Percentiles rank a stretch among this genome's conserved stretches.
Conservation (phyloP, 371 early-diverging fungal genomes). For the Phascolomyces articulosus region DNA sequence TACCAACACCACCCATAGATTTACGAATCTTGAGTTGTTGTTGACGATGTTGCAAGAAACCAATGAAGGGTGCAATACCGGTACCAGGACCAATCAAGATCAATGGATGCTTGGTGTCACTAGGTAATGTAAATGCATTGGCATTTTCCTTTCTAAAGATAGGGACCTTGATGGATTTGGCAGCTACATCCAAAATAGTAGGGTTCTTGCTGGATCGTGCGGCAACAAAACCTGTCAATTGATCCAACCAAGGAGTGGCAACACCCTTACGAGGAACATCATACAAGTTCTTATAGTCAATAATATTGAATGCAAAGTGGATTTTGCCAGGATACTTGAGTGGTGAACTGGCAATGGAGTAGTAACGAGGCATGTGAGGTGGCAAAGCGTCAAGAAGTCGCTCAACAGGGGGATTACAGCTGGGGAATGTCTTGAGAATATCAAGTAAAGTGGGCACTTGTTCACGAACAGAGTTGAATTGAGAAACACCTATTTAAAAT, state of each 20-base stretch:
- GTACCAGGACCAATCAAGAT: slow-evolving; percentile 89
- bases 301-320: slow-evolving; percentile 86
- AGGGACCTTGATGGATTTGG: slow-evolving; percentile 33
- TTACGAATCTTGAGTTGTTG: slow-evolving; percentile 42
- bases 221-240: slow-evolving; percentile 47
- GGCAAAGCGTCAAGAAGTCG: slow-evolving; percentile 80
- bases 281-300: slow-evolving; percentile 62
- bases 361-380: slow-evolving; percentile 84
- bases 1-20: slow-evolving; percentile 44
- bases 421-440: slow-evolving; percentile 77
- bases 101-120: slow-evolving; percentile 55
- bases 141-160: slow-evolving; percentile 62
- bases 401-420: slow-evolving; percentile 60
- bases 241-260: slow-evolving; percentile 83
- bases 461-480: slow-evolving; percentile 67
- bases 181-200: slow-evolving; percentile 20
- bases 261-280: slow-evolving; percentile 69
- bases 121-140: slow-evolving; percentile 65
- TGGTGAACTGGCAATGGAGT: slow-evolving; percentile 81
- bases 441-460: slow-evolving; percentile 78
- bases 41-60: slow-evolving; percentile 75
- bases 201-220: slow-evolving; percentile 17
- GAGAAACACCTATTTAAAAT: slow-evolving; percentile 48
- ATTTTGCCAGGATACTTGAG: slow-evolving; percentile 51
- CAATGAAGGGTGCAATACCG: slow-evolving; percentile 89